Evolutionary conservation across 768 basidiomycete genomes (phyloP).

Genomic region (Cyathus striatus): DNA sequence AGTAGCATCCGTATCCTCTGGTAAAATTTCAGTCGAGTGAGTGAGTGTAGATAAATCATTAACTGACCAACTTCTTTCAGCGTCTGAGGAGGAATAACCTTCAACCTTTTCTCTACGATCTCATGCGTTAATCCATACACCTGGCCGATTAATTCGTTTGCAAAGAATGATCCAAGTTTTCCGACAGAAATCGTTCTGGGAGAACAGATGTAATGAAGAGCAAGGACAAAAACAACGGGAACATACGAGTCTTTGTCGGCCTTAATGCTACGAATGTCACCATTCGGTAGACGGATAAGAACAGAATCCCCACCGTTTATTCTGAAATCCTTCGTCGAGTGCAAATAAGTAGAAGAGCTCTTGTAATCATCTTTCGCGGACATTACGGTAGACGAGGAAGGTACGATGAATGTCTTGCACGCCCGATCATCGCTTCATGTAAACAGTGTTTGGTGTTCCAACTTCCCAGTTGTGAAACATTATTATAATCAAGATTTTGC

Average conservation of each 20-base stretch:
- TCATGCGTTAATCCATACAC: conserved; percentile 90
- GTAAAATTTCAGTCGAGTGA: conserved; percentile 3
- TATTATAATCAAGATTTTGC: too few relatives aligned
- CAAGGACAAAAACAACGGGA: conserved; percentile 1
- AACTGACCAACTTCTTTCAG: conserved; percentile 78
- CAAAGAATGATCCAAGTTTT: conserved; percentile 80
- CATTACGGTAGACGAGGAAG: too few relatives aligned
- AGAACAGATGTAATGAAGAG: not conserved
- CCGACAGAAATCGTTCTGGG: conserved; percentile 70
- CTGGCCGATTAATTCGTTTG: conserved; percentile 73
- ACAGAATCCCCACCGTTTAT: conserved; percentile 76
- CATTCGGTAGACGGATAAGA: conserved; percentile 73
- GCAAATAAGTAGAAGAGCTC: too few relatives aligned
- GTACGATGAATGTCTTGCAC: too few relatives aligned
- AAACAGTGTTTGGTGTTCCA: too few relatives aligned
- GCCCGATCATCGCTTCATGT: too few relatives aligned
- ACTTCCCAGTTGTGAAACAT: too few relatives aligned
- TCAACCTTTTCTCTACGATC: conserved; percentile 68
- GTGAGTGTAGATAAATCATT: conserved; percentile 3
- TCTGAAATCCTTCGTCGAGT: not conserved
- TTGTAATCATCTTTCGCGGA: too few relatives aligned
- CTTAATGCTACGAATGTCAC: conserved; percentile 71
- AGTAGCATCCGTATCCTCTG: conserved; percentile 96
- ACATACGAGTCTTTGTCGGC: conserved; percentile 69
- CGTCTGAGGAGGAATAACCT: conserved; percentile 52